Percentiles rank a stretch among this genome's conserved stretches.
phyloP scores from a whole-genome alignment of 306 rosid species.

The Pachyrhizus erosus region DNA sequence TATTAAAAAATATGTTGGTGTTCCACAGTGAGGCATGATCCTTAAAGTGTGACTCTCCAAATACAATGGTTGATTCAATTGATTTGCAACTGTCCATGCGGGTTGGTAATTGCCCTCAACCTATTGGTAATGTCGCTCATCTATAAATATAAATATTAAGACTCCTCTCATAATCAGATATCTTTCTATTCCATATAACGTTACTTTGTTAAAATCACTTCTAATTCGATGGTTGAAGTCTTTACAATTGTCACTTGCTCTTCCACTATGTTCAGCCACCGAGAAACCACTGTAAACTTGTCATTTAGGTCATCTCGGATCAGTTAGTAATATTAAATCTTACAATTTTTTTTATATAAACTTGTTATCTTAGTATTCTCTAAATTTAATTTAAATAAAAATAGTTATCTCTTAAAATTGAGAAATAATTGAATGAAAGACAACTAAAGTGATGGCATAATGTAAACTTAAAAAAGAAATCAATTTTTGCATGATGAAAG shows the following conservation, averaged over 20 bases:
- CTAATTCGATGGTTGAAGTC: neutral
- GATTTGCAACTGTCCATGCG: no score
- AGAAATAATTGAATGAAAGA: conserved; percentile 6
- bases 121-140: no score
- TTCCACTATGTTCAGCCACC: neutral
- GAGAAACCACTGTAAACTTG: neutral
- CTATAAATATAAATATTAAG: no score
- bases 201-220: neutral
- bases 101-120: no score
- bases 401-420: neutral
- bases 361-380: neutral
- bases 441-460: neutral
- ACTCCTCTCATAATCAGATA: no score
- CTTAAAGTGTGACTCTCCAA: neutral
- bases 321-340: neutral
- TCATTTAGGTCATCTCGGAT: neutral
- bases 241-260: neutral
- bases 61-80: no score
- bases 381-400: neutral
- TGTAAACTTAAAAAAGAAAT: neutral
- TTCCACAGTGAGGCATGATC: neutral
- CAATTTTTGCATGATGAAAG: neutral
- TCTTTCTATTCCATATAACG: neutral
- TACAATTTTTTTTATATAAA: neutral
- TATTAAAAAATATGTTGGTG: neutral